These are phyloP conservation scores for Straminergon stramineum DNA, from an alignment of 225 moss, liverwort and hornwort genomes.

Conservation along the genomic window DNA sequence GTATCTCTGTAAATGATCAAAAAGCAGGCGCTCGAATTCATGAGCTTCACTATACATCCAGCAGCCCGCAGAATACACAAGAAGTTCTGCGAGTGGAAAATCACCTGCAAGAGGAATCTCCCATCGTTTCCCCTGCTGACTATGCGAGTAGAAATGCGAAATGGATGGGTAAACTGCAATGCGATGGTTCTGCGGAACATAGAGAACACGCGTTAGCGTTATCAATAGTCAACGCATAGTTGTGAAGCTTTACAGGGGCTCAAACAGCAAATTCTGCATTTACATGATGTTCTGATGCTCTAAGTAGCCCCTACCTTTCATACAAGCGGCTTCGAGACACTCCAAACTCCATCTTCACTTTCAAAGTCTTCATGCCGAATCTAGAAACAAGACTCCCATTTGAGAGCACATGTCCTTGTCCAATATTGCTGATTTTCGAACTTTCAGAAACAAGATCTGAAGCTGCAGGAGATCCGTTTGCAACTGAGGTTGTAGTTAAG, in stretches of 20 bases:
- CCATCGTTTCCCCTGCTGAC: constrained; percentile 91
- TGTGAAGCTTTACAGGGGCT: background rate
- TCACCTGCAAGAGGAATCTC: constrained; percentile 78
- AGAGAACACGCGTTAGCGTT: background rate
- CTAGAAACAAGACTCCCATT: constrained; percentile 35
- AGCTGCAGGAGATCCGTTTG: constrained; percentile 31
- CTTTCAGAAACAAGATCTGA: constrained; percentile 30
- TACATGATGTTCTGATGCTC: background rate
- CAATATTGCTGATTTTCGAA: constrained; percentile 20
- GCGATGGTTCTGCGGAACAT: constrained; percentile 27
- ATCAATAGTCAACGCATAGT: background rate
- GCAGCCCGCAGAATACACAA: background rate
- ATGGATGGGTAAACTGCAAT: constrained; percentile 85
- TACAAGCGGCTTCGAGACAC: constrained; percentile 61
- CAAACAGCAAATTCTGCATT: background rate
- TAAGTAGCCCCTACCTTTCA: constrained; percentile 51
- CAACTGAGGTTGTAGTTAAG: constrained; percentile 11
- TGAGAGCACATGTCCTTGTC: constrained; percentile 27
- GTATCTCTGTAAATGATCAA: background rate
- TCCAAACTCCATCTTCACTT: constrained; percentile 87
- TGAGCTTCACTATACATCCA: background rate
- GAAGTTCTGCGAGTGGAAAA: background rate
- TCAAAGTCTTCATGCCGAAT: constrained; percentile 65
- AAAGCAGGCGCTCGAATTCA: background rate
- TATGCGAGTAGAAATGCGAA: constrained; percentile 63